A percentile compares a stretch with the other conserved stretches of the same genome.
Evolutionary conservation across 2,329 filamentous ascomycete species (phyloP).

Genomic region (Epichloe gansuensis): DNA sequence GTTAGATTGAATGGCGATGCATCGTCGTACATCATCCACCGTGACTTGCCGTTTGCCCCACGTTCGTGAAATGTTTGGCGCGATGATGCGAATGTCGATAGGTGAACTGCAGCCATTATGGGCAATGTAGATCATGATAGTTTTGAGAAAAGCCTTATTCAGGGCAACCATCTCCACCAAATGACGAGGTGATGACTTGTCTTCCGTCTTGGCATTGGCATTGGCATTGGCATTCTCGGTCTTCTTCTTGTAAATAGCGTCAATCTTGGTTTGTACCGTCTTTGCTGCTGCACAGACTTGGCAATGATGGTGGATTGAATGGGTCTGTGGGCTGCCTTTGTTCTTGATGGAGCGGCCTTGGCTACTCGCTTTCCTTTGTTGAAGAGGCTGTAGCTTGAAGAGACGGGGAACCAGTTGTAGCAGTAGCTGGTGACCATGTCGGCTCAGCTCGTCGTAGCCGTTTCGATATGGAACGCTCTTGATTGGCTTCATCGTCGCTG

Average conservation of each 20-base stretch:
- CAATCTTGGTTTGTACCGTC: conserved; percentile 23
- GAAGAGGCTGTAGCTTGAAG: not conserved
- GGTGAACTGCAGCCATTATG: conserved; percentile 54
- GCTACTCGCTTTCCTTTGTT: conserved; percentile 20
- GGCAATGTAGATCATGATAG: conserved; percentile 54
- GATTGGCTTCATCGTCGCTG: conserved; percentile 18
- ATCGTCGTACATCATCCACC: conserved; percentile 51
- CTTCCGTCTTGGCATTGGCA: conserved; percentile 12
- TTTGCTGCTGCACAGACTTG: conserved; percentile 17
- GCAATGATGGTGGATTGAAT: conserved; percentile 19
- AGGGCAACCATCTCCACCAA: conserved; percentile 49
- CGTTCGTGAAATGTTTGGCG: conserved; percentile 49
- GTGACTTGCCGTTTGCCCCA: conserved; percentile 63
- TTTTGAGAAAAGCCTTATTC: conserved; percentile 55
- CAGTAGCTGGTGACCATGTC: not conserved
- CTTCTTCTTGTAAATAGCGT: conserved; percentile 18
- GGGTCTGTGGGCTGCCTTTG: conserved; percentile 19
- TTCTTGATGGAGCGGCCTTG: conserved; percentile 17
- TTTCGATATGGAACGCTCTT: conserved; percentile 2
- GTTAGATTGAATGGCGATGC: conserved; percentile 48
- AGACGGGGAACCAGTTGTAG: not conserved
- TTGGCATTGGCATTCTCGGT: conserved; percentile 20
- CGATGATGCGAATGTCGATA: conserved; percentile 49
- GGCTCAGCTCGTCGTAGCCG: conserved; percentile 14
- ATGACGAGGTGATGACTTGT: conserved; percentile 33